These are phyloP conservation scores for Pseudogymnoascus sp. DNA, from an alignment of 2,329 filamentous ascomycete genomes.

Conservation along the genomic window DNA sequence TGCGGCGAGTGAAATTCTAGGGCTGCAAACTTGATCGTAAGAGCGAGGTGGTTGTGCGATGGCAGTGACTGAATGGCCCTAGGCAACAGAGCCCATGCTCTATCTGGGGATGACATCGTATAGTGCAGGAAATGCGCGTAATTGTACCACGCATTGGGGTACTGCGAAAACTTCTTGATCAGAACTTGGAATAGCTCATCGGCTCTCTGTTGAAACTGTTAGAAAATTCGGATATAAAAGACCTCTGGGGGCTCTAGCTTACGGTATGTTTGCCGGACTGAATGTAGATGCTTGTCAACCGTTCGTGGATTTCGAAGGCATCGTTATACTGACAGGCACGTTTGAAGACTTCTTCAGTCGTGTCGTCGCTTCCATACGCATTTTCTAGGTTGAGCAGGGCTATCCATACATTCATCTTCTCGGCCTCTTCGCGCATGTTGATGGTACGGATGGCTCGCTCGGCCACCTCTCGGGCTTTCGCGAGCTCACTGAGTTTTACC, in stretches of 20 bases:
- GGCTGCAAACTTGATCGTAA: slow-evolving; percentile 81
- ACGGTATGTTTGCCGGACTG: slow-evolving; percentile 79
- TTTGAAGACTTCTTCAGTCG: slow-evolving; percentile 79
- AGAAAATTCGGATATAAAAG: slow-evolving; percentile 16
- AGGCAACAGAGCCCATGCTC: slow-evolving; percentile 67
- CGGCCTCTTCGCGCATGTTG: slow-evolving; percentile 79
- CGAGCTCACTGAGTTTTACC: slow-evolving; percentile 80
- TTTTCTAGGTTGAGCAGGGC: slow-evolving; percentile 92
- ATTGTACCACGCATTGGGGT: slow-evolving; percentile 81
- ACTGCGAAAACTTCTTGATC: slow-evolving; percentile 77
- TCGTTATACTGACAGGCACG: slow-evolving; percentile 92
- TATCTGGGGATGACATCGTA: slow-evolving; percentile 59
- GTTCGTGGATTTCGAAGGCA: slow-evolving; percentile 78
- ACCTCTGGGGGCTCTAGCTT: slow-evolving; percentile 33
- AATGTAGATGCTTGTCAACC: slow-evolving; percentile 89
- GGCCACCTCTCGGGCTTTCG: slow-evolving; percentile 80
- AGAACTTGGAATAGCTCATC: slow-evolving; percentile 81
- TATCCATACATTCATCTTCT: slow-evolving; percentile 94
- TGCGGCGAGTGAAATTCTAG: slow-evolving; percentile 81
- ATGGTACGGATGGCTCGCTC: slow-evolving; percentile 88
- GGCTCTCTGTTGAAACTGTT: slow-evolving; percentile 56
- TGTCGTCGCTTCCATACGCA: slow-evolving; percentile 76
- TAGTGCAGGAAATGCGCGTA: slow-evolving; percentile 90
- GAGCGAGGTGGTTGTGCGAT: slow-evolving; percentile 53
- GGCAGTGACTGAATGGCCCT: slow-evolving; percentile 81